Percentiles rank a stretch among this genome's conserved stretches.
Evolutionary conservation across 1,284 basidiomycete genomes (phyloP).

Genomic region (Leccinum laetum): DNA sequence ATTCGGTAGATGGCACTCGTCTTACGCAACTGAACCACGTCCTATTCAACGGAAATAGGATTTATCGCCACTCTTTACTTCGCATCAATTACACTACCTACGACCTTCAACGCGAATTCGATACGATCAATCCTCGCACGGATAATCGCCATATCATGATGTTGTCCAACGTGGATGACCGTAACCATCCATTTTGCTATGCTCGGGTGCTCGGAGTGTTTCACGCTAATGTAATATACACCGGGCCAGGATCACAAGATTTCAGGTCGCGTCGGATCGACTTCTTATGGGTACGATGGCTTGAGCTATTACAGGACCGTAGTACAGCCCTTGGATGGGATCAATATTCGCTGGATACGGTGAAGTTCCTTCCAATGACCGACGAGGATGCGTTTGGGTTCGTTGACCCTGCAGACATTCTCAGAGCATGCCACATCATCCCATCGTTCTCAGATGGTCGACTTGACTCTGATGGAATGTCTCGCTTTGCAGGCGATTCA

Average conservation of each 20-base stretch:
- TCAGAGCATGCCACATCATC: not conserved
- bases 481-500: not conserved
- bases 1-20: not conserved
- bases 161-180: not conserved
- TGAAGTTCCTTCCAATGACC: constrained; percentile 8
- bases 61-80: not conserved
- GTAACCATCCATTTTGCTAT: not conserved
- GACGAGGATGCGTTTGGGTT: not conserved
- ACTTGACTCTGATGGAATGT: not conserved
- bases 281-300: not conserved
- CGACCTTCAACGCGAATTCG: not conserved
- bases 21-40: not conserved
- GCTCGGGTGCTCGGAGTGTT: not conserved
- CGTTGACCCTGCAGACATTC: not conserved
- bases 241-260: not conserved
- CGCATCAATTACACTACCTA: not conserved
- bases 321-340: not conserved
- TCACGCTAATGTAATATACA: not conserved
- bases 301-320: not conserved
- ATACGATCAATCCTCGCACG: not conserved
- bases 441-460: not conserved
- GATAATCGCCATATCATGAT: not conserved
- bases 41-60: not conserved
- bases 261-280: not conserved
- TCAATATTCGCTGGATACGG: not conserved